Evolutionary conservation across 306 rosid species (phyloP).

Genomic region (Sechiopsis laciniata): DNA sequence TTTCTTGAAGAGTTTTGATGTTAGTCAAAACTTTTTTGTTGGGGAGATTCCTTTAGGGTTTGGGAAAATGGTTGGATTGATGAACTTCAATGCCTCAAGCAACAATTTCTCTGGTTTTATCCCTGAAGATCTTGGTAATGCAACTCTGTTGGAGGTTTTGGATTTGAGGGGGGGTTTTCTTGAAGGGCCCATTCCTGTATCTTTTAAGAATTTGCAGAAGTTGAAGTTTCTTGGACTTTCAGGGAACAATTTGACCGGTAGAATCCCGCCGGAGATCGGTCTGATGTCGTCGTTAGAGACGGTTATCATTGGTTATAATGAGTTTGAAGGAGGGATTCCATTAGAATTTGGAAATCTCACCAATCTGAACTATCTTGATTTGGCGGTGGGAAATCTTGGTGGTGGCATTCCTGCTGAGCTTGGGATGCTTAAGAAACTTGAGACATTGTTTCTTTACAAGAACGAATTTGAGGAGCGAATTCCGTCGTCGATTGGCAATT

Average conservation of each 20-base stretch:
- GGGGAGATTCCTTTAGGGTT: slow-evolving; percentile 68
- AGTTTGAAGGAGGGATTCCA: slow-evolving; percentile 74
- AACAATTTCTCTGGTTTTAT: slow-evolving; percentile 64
- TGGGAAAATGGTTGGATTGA: slow-evolving; percentile 40
- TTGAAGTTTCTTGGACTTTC: slow-evolving; percentile 91
- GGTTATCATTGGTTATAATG: slow-evolving; percentile 75
- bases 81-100: slow-evolving; percentile 62
- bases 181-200: slow-evolving; percentile 55
- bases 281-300: slow-evolving; percentile 61
- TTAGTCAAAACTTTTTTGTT: slow-evolving; percentile 68
- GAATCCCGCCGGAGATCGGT: slow-evolving; percentile 70
- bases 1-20: slow-evolving; percentile 53
- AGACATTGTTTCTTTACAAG: slow-evolving; percentile 69
- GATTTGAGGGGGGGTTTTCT: slow-evolving; percentile 92
- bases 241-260: slow-evolving; percentile 77
- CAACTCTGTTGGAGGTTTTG: slow-evolving; percentile 54
- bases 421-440: slow-evolving; percentile 48
- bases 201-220: slow-evolving; percentile 57
- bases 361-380: slow-evolving; percentile 73
- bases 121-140: slow-evolving; percentile 73
- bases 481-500: slow-evolving; percentile 49
- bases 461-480: slow-evolving; percentile 60
- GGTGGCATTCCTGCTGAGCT: slow-evolving; percentile 65
- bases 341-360: slow-evolving; percentile 73
- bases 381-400: slow-evolving; percentile 75